These are phyloP conservation scores for Acanthamoeba royreba DNA, from an alignment of 208 protist species.

Conservation along the genomic window DNA sequence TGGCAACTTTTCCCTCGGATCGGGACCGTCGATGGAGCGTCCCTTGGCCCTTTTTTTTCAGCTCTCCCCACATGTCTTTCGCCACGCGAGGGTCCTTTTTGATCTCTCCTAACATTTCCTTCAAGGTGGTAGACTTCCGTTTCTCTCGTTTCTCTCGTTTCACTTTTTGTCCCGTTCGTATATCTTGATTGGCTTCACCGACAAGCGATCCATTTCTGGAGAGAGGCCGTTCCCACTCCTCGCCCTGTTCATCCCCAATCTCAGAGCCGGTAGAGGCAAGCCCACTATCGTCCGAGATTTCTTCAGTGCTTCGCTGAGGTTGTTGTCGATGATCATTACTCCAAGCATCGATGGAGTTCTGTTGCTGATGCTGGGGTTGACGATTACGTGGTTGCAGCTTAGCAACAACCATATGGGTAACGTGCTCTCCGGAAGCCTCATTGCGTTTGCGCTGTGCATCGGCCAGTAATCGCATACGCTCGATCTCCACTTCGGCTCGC, in stretches of 20 bases:
- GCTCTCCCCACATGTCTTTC: too few relatives aligned
- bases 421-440: neutral
- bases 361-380: neutral
- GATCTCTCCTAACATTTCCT: slow-evolving; percentile 20
- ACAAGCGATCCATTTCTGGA: neutral
- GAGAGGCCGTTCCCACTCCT: neutral
- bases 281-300: neutral
- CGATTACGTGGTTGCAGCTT: neutral
- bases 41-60: too few relatives aligned
- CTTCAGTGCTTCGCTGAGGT: neutral
- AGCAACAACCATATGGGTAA: neutral
- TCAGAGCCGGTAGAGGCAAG: neutral
- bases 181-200: too few relatives aligned
- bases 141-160: neutral
- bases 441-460: neutral
- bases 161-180: neutral
- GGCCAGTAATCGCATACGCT: neutral
- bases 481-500: neutral
- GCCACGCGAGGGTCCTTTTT: neutral
- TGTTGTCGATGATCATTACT: neutral
- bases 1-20: neutral
- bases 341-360: neutral
- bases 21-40: neutral
- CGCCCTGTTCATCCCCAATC: neutral
- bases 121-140: neutral